Conservation (phyloP, 305 asterid genomes). For the Solanum hybrid region DNA sequence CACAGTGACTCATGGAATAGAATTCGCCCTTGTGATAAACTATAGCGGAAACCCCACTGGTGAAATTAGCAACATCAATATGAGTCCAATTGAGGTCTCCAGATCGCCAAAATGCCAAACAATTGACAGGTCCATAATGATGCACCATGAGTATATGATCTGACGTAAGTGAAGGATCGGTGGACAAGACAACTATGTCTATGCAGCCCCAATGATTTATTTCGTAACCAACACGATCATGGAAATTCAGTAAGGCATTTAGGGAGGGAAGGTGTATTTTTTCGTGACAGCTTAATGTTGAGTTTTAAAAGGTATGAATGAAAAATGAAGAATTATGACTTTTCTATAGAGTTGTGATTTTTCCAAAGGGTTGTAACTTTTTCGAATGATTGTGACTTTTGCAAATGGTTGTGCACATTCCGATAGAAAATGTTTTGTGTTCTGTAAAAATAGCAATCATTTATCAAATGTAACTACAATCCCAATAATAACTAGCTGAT, state of each 20-base stretch:
- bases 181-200: neutral
- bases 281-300: neutral
- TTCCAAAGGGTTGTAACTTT: too few species aligned
- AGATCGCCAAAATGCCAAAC: neutral
- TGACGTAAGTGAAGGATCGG: neutral
- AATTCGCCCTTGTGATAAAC: neutral
- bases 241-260: neutral
- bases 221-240: neutral
- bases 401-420: too few species aligned
- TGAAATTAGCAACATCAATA: neutral
- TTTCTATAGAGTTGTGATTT: too few species aligned
- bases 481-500: too few species aligned
- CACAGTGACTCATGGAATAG: neutral
- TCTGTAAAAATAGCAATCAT: neutral
- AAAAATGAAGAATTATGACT: too few species aligned
- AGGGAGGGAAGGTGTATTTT: neutral
- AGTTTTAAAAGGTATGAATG: neutral
- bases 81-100: neutral
- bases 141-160: neutral
- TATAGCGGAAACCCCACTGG: neutral
- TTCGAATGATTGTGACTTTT: neutral
- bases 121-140: accelerated
- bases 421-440: neutral
- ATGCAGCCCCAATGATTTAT: neutral
- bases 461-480: too few species aligned